These are phyloP conservation scores for Fraxinus excelsior DNA, from an alignment of 257 asterid genomes.

Conservation along the genomic window DNA sequence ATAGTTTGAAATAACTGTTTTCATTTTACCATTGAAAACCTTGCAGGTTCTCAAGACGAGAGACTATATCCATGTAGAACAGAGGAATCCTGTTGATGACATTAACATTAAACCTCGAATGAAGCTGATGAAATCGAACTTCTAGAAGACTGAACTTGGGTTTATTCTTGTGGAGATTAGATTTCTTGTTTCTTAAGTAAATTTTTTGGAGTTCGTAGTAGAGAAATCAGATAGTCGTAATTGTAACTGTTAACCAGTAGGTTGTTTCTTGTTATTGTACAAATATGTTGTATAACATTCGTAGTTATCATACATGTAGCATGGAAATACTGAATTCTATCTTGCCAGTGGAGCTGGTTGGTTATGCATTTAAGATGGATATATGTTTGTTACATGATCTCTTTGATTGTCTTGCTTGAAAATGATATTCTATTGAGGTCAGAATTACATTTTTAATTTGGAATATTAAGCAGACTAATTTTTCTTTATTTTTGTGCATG, in stretches of 20 bases:
- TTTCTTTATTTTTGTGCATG: too few species aligned
- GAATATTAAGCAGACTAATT: too few species aligned
- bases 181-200: conserved; percentile 18
- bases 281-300: conserved; percentile 27
- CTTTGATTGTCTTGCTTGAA: too few species aligned
- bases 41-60: conserved; percentile 71
- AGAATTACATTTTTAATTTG: too few species aligned
- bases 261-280: conserved; percentile 25
- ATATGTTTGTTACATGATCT: too few species aligned
- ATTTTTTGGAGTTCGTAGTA: conserved; percentile 24
- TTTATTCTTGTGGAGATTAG: conserved; percentile 27
- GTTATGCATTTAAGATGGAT: too few species aligned
- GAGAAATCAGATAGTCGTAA: conserved; percentile 24
- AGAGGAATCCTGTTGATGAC: conserved; percentile 47
- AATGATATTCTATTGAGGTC: too few species aligned
- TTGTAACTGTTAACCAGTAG: conserved; percentile 25
- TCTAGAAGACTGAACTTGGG: conserved; percentile 23
- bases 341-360: not conserved
- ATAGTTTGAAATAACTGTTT: not conserved
- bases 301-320: conserved; percentile 27
- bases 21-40: not conserved
- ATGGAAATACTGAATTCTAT: conserved; percentile 28
- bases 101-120: conserved; percentile 50
- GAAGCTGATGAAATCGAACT: conserved; percentile 59
- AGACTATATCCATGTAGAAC: conserved; percentile 74